Base-by-base conservation (phyloP, 805 yeast species). In the Starmerella khaoyaiensis region DNA sequence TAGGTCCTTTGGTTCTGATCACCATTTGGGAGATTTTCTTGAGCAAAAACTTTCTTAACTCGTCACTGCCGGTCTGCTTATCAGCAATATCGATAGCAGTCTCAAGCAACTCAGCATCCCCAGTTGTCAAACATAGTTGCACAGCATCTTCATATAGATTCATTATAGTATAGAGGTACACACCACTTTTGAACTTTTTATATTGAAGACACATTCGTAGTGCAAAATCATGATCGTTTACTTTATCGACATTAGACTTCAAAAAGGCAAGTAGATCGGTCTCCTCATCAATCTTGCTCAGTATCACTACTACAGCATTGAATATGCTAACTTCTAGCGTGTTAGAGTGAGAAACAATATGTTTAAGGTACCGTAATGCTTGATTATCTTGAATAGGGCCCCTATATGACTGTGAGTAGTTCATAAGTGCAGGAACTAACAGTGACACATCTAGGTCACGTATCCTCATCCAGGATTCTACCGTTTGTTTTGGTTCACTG, bases 81-180 rank as follows among this genome's bases (percentile, higher is more conserved):
- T 73, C 76, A 2, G 79, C 79, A 8, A 73, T 66, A 3, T 64
- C 54, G 21, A 67, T 64, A 2, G 79, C 86, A 30, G 72, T 60
- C 18, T 74, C 76, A 5, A 73, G 58, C 48, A 77, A 60, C 23
- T 71, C 70, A 5, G 36, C 21, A 8, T 22, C 23, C 18, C 42
- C 47, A 42, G 72, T 59, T 4, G 70, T 66, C 31, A 90, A 60
- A 0, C 95, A 87, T 38, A 90, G 55, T 33, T 66, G 65, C 24
- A 86, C 72, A 0, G 97, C 96, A 37, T 80, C 84, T 42, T 83
- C 93, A 52, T 68, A 80, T 31, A 79, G 64, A 4, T 67, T 71
- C 57, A 82, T 58, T 35, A 71, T 63, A 1, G 90, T 71, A 48
- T 79, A 74, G n/a, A 90, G 67, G 40, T 70, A 67, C 8, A 83